Evolutionary conservation across 2,329 filamentous ascomycete species (phyloP), one percentile per base, ranked within the genome.

Genomic region (Pestalotiopsis sp.): DNA sequence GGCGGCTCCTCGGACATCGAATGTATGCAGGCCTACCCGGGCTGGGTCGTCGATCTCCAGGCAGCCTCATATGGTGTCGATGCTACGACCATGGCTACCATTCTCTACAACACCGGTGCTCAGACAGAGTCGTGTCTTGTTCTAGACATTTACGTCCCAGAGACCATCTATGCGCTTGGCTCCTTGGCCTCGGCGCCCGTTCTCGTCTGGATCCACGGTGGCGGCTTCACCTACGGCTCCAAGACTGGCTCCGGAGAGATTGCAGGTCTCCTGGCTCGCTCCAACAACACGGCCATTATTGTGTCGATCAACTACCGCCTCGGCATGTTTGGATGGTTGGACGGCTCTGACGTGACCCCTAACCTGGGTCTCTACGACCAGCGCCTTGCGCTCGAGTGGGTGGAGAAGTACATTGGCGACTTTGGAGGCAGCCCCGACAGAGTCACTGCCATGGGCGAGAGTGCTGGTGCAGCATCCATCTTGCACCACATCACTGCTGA

Each of bases 341-440:
- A 68, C 3, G 74, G 71, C 20, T 57, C 64, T 13, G 68, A 63
- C 17, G 67, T 74, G 0, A 71, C 78, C 27, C 70, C 86, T 3
- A 88, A 88, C 70, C 82, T 82, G 2, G 86, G 85, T 0, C 73
- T 87, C 0, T 75, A 84, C 13, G 85, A 87, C 70, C 84, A 86
- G 71, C 78, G 81, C 56, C 81, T 81, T 17, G 83, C 82, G 0
- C 73, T 87, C 2, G 75, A 82, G 71, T 87, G 86, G 84, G 82
- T 87, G 4, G 79, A 84, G 65, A 75, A 77, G n/a, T 75, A 87
- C 70, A 86, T 87, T 68, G 68, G 76, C 20, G 70, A 76, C 7
- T 87, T 88, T 68, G 85, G 86, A 4, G 85, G 86, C 14, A 66
- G 64, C 13, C n/a, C 70, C 2, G 27, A 71, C 3, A 66, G 67